Evolutionary conservation across 306 rosid genomes (phyloP), one percentile per base, ranked within the genome.

Genomic region (Leucaena leucocephala): DNA sequence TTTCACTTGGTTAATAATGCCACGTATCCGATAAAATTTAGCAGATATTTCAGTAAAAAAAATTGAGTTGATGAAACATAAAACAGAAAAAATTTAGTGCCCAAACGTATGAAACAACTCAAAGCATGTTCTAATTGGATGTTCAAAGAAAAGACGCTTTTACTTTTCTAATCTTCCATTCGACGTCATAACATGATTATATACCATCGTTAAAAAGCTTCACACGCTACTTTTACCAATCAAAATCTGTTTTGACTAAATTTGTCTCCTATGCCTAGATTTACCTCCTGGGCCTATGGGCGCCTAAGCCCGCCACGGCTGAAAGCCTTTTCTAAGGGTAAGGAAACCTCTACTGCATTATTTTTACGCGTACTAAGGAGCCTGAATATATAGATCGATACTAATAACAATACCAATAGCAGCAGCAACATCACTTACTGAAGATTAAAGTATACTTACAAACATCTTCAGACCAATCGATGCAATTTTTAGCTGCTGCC

Each of bases 391-490:
- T 35, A 82, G 79, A 82, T 33, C 76, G 73, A 71, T 27, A 61
- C 8, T 75, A 54, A 78, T 45, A 40, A 43, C 68, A 78, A 36
- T n/a, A 55, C 12, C 62, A 78, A 21, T 11, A 42, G 7, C 46
- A 42, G 34, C 63, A 57, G 16, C 55, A 49, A 19, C 34, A 68
- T 58, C 35, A 54, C 68, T 80, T 46, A 75, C 22, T 44, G 45
- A 78, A 72, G 71, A 77, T 16, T 63, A 66, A 72, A 75, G 49
- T 79, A 77, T 76, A 93, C 99, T 96, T 88, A 96, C 99, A 90
- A 96, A 96, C 92, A 96, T 93, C 86, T 96, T 96, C 61, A 93
- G 86, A 81, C 99, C 99, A 66, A 93, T 69, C 7, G 99, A 96
- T 7, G 99, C 87, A 80, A 96, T 93, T 90, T 93, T 96, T 77